Base-by-base conservation (phyloP, 352 stramenopile genomes). In the Globisporangium emineosum region DNA sequence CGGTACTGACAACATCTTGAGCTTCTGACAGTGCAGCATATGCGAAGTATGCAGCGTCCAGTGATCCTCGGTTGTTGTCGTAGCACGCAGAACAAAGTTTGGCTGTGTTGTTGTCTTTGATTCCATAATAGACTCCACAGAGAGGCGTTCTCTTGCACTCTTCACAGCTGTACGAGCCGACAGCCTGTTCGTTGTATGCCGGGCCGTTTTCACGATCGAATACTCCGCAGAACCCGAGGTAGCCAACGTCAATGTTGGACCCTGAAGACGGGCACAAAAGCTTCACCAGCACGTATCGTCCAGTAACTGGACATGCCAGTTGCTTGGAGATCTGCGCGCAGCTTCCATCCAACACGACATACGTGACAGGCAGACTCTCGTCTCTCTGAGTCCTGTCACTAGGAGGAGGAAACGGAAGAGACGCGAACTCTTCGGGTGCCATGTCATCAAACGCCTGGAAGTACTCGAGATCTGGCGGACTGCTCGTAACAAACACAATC, bases 191-290 rank as follows among this genome's bases (percentile, higher is more conserved):
- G 27, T 65, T 83, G 60, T 96, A 96, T 12, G 79, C 88, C n/a
- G 86, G 86, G 29, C 88, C 88, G 61, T 93, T 91, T 10, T 94
- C 83, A 32, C 76, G 78, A 64, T 96, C 86, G 37, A 91, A 94
- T 6, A 79, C 78, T 1, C 88, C 88, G n/a, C 71, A 93, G 47
- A 93, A 78, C 2, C 85, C 88, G 45, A 94, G 66, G 64, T 91
- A 93, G 12, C 88, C 86, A 21, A 94, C 68, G 32, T 96, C 86
- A 40, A 96, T 96, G 53, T 94, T 96, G n/a, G 72, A 68, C 17
- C 84, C 85, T 13, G 76, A 65, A 0, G 83, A 77, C 8, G 88
- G 74, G 30, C 82, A 77, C 33, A 96, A 64, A 12, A 91, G 71
- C 61, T 96, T 96, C 3, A 94, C 68, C 7, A 94, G 62, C 43